Conservation (phyloP, 768 basidiomycete genomes). For the Stropharia rugosoannulata region DNA sequence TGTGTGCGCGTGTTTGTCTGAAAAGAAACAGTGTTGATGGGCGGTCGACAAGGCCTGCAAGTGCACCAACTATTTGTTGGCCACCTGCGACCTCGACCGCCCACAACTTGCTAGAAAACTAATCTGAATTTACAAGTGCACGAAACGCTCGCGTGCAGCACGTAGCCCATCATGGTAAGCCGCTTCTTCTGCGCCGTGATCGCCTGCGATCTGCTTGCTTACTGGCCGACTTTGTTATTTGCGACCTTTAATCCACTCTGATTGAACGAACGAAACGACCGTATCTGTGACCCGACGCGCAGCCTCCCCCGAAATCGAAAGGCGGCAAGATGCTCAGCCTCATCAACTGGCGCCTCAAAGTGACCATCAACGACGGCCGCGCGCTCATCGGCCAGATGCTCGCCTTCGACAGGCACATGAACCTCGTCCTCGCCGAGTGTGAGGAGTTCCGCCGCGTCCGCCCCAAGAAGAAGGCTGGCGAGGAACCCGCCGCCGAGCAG, state of each 20-base stretch:
- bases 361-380: constrained; percentile 97
- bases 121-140: no score
- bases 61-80: no score
- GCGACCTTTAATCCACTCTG: not conserved
- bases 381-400: constrained; percentile 97
- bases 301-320: constrained; percentile 97
- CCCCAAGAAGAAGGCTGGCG: constrained; percentile 88
- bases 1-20: constrained; percentile 19
- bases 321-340: constrained; percentile 97
- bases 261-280: no score
- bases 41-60: no score
- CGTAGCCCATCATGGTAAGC: constrained; percentile 57
- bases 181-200: not conserved
- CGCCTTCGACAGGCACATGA: constrained; percentile 99
- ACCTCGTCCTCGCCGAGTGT: constrained; percentile 95
- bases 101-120: no score
- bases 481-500: constrained; percentile 76
- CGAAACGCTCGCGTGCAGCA: constrained; percentile 7
- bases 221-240: no score
- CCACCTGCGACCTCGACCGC: no score
- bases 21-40: constrained; percentile 3
- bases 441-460: constrained; percentile 95
- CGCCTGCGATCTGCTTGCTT: no score
- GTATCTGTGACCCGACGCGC: constrained; percentile 15
- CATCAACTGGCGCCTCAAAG: constrained; percentile 96